Evolutionary conservation across 148 eudicot genomes (phyloP), one percentile per base, ranked within the genome.

Genomic region (Arctostaphylos glauca): DNA sequence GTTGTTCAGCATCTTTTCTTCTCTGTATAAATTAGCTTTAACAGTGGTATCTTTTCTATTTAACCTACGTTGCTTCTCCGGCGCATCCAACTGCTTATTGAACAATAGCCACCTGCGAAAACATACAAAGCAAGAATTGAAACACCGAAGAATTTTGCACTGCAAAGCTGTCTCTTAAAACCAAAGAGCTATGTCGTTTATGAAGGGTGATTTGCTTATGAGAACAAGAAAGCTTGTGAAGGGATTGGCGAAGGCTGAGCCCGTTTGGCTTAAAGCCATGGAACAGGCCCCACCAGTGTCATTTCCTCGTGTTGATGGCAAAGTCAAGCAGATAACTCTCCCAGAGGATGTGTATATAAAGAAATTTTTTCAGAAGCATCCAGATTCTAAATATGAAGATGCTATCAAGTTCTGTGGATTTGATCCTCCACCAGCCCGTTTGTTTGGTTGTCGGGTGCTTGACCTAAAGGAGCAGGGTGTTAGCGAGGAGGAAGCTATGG

Each of bases 251-350:
- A 92, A 80, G 83, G 81, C 87, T 14, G 96, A 95, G 82, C 98
- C 98, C 4, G 64, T 85, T 80, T 95, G 98, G 98, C 97, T 95
- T 62, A 92, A 90, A 89, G 90, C 98, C 80, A 95, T 95, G 98
- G 93, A 93, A 88, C 89, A 85, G 94, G 93, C 93, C 25, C 98
- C 98, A 60, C 98, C 98, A 56, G 92, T 87, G 58, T 86, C 90
- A 55, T 96, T 96, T 81, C 98, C 97, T 67, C 92, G 93, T 43
- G 87, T 88, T 15, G 91, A 91, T 84, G 88, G 88, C 74, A 92
- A 92, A 77, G 77, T 96, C 58, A 82, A 89, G 88, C 88, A 76
- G 50, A 92, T 96, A 43, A 84, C 70, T 81, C 91, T 96, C 55
- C 98, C 98, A 18, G 98, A 96, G 86, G 98, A 96, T 88, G 62